These are phyloP conservation scores for Sutorius australiensis DNA, from an alignment of 768 basidiomycete species.

Conservation along the genomic window DNA sequence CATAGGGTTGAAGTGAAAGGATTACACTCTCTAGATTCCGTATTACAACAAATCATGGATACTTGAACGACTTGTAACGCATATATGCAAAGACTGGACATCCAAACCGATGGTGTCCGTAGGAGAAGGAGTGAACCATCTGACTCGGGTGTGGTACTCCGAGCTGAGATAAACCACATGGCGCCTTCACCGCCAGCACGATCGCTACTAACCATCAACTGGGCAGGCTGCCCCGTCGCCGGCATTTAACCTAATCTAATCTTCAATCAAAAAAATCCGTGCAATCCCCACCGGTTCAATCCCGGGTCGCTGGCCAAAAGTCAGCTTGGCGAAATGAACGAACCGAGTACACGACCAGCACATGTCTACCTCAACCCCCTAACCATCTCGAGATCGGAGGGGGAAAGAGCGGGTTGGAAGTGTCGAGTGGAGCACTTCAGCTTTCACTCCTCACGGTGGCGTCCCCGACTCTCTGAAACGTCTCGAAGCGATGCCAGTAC, in stretches of 20 bases:
- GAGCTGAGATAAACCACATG: not conserved
- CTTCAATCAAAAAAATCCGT: not conserved
- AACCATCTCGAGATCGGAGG: not conserved
- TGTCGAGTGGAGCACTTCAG: not conserved
- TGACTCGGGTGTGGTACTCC: not conserved
- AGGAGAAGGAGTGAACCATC: too few species aligned
- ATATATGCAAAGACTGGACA: not conserved
- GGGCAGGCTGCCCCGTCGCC: slow-evolving; percentile 27
- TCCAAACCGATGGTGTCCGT: too few species aligned
- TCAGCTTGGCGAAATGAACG: not conserved
- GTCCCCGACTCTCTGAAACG: not conserved
- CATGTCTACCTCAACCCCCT: not conserved
- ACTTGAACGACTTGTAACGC: too few species aligned
- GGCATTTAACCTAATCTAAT: not conserved
- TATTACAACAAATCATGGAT: not conserved
- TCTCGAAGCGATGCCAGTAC: not conserved
- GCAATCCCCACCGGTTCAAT: not conserved
- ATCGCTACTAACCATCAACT: too few species aligned
- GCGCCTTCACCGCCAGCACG: not conserved
- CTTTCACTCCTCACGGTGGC: not conserved
- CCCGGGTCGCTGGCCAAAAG: not conserved
- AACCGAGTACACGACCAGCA: not conserved
- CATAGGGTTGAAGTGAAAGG: not conserved
- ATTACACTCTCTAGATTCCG: not conserved
- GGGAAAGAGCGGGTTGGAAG: not conserved